These are phyloP conservation scores for Puccinia horiana DNA, from an alignment of 1,284 basidiomycete species.

Conservation along the genomic window DNA sequence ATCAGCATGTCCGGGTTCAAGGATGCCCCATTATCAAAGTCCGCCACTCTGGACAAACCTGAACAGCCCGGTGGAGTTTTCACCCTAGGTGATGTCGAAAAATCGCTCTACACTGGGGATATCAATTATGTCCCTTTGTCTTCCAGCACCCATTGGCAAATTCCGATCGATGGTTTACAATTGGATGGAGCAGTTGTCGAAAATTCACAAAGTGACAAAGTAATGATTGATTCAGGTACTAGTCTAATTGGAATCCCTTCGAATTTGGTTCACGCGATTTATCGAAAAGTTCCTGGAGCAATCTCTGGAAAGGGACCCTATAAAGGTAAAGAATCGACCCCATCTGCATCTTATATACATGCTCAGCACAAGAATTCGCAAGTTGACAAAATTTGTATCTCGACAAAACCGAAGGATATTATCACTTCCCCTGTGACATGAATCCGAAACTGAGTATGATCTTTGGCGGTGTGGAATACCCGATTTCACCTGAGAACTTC, in stretches of 20 bases:
- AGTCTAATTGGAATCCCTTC: conserved; percentile 38
- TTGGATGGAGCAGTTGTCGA: conserved; percentile 14
- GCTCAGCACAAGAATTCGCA: neutral
- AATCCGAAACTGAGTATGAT: conserved; percentile 30
- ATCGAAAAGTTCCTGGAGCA: conserved; percentile 32
- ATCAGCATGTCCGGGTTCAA: conserved; percentile 48
- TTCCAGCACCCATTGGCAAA: conserved; percentile 31
- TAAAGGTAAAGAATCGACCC: conserved; percentile 10
- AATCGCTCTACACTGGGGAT: conserved; percentile 20
- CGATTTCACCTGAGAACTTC: conserved; percentile 38
- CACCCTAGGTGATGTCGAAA: conserved; percentile 34
- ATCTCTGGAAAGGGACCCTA: conserved; percentile 28
- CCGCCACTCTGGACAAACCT: conserved; percentile 4
- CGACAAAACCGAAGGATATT: conserved; percentile 14
- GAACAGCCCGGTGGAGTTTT: conserved; percentile 43
- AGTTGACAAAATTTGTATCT: neutral
- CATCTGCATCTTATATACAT: conserved; percentile 2
- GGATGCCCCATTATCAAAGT: neutral
- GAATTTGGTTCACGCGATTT: conserved; percentile 5
- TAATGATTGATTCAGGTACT: conserved; percentile 44
- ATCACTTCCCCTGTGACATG: conserved; percentile 37
- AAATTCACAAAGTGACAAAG: conserved; percentile 22
- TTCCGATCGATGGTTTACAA: conserved; percentile 35
- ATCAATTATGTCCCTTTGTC: conserved; percentile 42
- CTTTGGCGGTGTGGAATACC: conserved; percentile 32